Evolutionary conservation across 768 basidiomycete genomes (phyloP), one percentile per base, ranked within the genome.

Genomic region (Hypholoma fasciculare): DNA sequence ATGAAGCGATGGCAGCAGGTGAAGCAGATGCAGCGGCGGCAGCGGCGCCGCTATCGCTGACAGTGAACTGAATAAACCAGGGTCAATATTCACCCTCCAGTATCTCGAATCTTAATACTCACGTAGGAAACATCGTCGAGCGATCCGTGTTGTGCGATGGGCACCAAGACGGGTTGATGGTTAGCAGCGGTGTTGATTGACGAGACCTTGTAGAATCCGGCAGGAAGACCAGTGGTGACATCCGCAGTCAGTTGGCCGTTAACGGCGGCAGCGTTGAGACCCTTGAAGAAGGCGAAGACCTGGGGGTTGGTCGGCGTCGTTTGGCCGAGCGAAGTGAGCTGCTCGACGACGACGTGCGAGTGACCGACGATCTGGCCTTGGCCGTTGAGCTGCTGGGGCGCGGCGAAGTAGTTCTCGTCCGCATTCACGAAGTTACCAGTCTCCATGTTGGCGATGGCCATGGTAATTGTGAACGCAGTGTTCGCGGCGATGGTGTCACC

Each of bases 401-500:
- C 86, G 44, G 78, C 72, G 58, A 81, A 85, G 69, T 82, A 85
- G 63, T 78, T 83, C 61, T 75, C 63, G 54, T 79, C 64, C 0
- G 83, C 78, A 63, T 85, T 83, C 54, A 82, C 82, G 65, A 89
- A 87, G 71, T 75, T 75, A 11, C 84, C 84, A n/a, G 81, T 81
- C 59, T 79, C 71, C 59, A 82, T 61, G 61, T 74, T 76, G 49
- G 71, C 65, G 61, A 84, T 78, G 23, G 70, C 74, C 71, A 88
- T 78, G 27, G 71, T 65, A 65, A 87, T 76, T 12, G 76, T 83
- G 70, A 88, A 87, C 5, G 72, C 61, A 48, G 65, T 63, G 72
- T 83, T 76, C 20, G 79, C 76, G 6, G 72, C 60, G 58, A 89
- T 71, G 19, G 70, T 74, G 54, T 70, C 72, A 39, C 79, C 79